Evolutionary conservation across 176 grass and related monocot genomes (phyloP).

Genomic region (Hyparrhenia diplandra): DNA sequence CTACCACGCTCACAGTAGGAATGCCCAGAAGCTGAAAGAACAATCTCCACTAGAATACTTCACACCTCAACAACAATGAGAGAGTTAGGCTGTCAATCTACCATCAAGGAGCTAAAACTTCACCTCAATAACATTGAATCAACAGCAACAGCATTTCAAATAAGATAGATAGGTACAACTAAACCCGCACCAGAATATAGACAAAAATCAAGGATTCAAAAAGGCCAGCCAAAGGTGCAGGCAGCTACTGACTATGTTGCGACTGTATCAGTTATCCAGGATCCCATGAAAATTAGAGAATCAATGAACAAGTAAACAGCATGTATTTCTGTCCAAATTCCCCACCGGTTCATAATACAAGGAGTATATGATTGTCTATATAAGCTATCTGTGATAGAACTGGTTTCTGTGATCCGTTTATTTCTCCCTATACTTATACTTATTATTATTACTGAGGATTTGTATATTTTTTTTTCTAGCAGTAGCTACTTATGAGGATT

Average conservation of each 20-base stretch:
- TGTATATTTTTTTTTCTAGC: neutral
- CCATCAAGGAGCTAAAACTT: neutral
- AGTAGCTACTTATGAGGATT: neutral
- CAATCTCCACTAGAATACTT: neutral
- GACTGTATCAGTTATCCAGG: slow-evolving; percentile 12
- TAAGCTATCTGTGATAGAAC: slow-evolving; percentile 28
- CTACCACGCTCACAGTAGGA: neutral
- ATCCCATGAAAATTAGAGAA: slow-evolving; percentile 11
- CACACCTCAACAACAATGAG: neutral
- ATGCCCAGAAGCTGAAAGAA: neutral
- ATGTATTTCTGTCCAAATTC: slow-evolving; percentile 24
- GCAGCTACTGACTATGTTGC: neutral
- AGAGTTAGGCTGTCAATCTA: neutral
- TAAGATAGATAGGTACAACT: neutral
- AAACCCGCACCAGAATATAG: neutral
- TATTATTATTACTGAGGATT: neutral
- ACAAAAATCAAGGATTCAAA: neutral
- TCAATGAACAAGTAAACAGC: too few species aligned
- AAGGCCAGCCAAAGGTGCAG: neutral
- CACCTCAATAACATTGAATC: neutral
- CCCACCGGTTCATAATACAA: slow-evolving; percentile 27
- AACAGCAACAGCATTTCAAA: neutral
- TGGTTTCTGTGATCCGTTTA: slow-evolving; percentile 37
- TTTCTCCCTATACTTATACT: slow-evolving; percentile 36
- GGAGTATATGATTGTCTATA: slow-evolving; percentile 20